phyloP scores from a whole-genome alignment of 306 rosid species.

The Morella rubra region DNA sequence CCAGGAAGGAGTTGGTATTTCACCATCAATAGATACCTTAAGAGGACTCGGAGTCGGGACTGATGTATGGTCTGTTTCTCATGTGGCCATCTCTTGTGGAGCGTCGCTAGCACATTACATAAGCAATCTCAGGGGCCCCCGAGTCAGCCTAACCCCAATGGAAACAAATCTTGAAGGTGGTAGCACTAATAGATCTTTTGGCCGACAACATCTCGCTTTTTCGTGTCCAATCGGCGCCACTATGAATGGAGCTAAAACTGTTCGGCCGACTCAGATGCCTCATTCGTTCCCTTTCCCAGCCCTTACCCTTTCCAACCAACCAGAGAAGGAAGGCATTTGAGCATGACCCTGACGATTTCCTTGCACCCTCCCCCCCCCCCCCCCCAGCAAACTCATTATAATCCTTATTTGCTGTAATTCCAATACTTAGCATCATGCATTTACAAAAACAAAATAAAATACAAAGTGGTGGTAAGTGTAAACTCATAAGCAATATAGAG shows the following conservation, averaged over 20 bases:
- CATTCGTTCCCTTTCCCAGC: not conserved
- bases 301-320: not conserved
- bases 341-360: not conserved
- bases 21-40: not conserved
- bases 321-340: not conserved
- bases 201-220: constrained; percentile 31
- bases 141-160: not conserved
- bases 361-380: not conserved
- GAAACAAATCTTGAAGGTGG: constrained; percentile 9
- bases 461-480: too few relatives aligned
- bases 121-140: too few relatives aligned
- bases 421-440: not conserved
- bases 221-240: constrained; percentile 33
- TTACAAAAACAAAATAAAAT: too few relatives aligned
- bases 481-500: too few relatives aligned
- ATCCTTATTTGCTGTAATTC: not conserved
- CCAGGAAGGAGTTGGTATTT: not conserved
- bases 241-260: constrained; percentile 26
- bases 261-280: constrained; percentile 23
- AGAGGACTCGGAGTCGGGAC: too few relatives aligned
- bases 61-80: not conserved
- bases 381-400: too few relatives aligned
- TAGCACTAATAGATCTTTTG: constrained; percentile 24
- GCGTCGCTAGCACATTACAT: not conserved
- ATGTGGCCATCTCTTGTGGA: not conserved